Evolutionary conservation across 192 early-diverging fungal genomes (phyloP).

Genomic region (Linnemannia zychae): DNA sequence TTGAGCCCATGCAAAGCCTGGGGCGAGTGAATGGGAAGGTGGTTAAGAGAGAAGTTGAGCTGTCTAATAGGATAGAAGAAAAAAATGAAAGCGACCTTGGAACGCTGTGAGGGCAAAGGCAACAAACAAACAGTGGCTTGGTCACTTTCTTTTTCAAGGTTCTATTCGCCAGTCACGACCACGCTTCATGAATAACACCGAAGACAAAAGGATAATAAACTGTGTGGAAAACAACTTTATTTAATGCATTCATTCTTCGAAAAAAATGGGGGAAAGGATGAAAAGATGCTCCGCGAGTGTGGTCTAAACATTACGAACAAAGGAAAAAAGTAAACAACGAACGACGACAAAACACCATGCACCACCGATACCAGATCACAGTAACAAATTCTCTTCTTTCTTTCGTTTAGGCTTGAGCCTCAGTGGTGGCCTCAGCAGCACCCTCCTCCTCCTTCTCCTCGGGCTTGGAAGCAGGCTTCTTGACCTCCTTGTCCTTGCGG

Average conservation of each 20-base stretch:
- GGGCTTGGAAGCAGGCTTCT: conserved; percentile 45
- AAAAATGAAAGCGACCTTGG: conserved; percentile 5
- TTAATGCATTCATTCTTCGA: conserved; percentile 15
- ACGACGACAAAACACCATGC: conserved; percentile 1
- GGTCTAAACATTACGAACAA: conserved; percentile 10
- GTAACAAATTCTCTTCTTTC: conserved; percentile 2
- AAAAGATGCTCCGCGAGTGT: background rate
- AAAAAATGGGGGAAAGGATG: background rate
- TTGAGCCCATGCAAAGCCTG: background rate
- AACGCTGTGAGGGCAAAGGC: background rate
- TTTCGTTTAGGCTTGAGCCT: conserved; percentile 31
- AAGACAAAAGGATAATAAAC: background rate
- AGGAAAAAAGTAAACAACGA: background rate
- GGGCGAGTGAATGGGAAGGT: conserved; percentile 5
- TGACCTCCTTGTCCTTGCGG: conserved; percentile 57
- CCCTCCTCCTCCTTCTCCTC: conserved; percentile 14
- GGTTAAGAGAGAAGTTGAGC: background rate
- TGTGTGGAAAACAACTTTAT: conserved; percentile 1
- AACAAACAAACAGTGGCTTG: conserved; percentile 9
- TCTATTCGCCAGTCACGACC: background rate
- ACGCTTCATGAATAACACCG: background rate
- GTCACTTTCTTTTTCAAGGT: background rate
- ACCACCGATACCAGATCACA: background rate
- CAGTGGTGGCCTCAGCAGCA: conserved; percentile 6
- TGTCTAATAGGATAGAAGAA: background rate